phyloP scores from a whole-genome alignment of 1,139 yeast genomes.

The Diutina catenulata region DNA sequence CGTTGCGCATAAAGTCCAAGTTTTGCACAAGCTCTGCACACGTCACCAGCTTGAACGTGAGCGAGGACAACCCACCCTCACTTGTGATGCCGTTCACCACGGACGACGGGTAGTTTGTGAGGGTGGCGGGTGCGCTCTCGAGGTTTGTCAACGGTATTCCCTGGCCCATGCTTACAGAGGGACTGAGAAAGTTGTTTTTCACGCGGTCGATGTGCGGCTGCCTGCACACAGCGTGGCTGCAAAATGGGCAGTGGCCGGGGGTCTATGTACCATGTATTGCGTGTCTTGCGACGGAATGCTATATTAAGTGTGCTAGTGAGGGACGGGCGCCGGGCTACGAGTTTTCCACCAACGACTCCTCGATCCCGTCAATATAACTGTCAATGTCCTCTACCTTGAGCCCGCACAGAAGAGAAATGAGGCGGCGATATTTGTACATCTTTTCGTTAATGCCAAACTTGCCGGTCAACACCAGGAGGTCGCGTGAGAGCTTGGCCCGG shows the following conservation, averaged over 20 bases:
- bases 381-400: constrained; percentile 73
- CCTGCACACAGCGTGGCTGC: too few species aligned
- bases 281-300: too few species aligned
- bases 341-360: constrained; percentile 28
- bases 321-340: background rate
- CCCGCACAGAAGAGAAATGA: constrained; percentile 77
- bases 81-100: constrained; percentile 1
- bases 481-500: constrained; percentile 34
- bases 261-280: too few species aligned
- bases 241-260: too few species aligned
- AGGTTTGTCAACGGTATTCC: constrained; percentile 3
- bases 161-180: too few species aligned
- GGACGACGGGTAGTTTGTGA: constrained; percentile 3
- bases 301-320: too few species aligned
- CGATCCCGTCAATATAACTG: constrained; percentile 38
- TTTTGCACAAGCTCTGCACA: constrained; percentile 4
- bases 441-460: constrained; percentile 37
- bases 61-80: constrained; percentile 3
- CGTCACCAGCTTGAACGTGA: constrained; percentile 1
- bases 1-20: constrained; percentile 4
- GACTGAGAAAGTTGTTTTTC: too few species aligned
- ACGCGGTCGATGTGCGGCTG: too few species aligned
- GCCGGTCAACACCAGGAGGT: constrained; percentile 23
- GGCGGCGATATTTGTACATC: constrained; percentile 69
- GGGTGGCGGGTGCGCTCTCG: constrained; percentile 1